A percentile compares a stretch with the other conserved stretches of the same genome.
These are phyloP conservation scores for Melastoma candidum DNA, from an alignment of 441 rosid species.

Conservation along the genomic window DNA sequence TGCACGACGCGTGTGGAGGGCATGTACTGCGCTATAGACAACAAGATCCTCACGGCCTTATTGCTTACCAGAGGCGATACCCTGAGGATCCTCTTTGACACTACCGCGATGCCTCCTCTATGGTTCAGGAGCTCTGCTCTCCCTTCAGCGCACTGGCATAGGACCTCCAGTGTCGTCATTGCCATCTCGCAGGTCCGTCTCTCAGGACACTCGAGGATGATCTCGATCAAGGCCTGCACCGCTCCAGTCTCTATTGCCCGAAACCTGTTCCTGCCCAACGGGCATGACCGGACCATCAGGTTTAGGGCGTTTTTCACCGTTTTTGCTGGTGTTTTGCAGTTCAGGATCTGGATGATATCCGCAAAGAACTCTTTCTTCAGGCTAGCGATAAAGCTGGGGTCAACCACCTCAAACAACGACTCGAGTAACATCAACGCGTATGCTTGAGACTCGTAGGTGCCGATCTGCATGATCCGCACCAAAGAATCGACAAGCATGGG, in stretches of 20 bases:
- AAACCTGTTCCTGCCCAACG: conserved; percentile 53
- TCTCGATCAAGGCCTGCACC: conserved; percentile 25
- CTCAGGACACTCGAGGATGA: conserved; percentile 30
- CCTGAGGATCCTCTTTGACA: conserved; percentile 47
- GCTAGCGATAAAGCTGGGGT: conserved; percentile 26
- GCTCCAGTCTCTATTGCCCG: conserved; percentile 38
- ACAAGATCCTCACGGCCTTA: conserved; percentile 34
- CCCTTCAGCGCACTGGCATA: conserved; percentile 44
- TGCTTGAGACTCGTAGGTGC: conserved; percentile 33
- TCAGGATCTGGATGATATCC: conserved; percentile 24
- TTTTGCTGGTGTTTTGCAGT: conserved; percentile 30
- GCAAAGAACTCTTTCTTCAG: conserved; percentile 20
- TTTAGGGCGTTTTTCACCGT: conserved; percentile 36
- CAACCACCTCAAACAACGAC: conserved; percentile 23
- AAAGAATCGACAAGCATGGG: conserved; percentile 23
- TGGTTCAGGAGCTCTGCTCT: conserved; percentile 41
- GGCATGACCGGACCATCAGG: conserved; percentile 33
- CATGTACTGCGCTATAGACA: conserved; percentile 27
- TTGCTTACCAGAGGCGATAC: conserved; percentile 37
- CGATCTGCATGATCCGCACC: conserved; percentile 20
- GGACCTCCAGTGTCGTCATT: conserved; percentile 26
- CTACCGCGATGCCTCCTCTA: conserved; percentile 37
- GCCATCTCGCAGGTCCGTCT: conserved; percentile 26
- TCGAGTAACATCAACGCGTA: conserved; percentile 25
- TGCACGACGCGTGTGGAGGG: conserved; percentile 30